Evolutionary conservation across 169 alveolate genomes (phyloP), one percentile per base, ranked within the genome.

Genomic region (Plasmodium fragile): DNA sequence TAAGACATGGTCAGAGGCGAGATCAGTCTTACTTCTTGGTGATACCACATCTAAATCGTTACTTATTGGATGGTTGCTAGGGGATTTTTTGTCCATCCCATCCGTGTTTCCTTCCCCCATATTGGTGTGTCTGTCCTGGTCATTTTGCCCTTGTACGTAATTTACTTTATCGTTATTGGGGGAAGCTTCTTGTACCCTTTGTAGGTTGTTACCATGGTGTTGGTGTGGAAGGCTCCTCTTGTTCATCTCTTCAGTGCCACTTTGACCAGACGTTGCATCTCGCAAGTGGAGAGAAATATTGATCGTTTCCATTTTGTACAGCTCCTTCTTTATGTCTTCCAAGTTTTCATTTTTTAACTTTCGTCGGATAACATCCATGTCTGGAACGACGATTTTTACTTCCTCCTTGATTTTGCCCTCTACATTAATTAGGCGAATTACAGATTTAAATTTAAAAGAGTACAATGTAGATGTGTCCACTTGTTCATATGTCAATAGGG

Each of bases 401-500:
- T 89, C 94, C 81, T 45, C 87, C 5, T 5, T 30, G 32, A 34
- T 6, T 1, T 32, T 16, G 8, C 52, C 75, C 16, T 65, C 53
- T 16, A 79, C 39, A 65, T 89, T 89, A 43, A 89, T 89, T 25
- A 89, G 49, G 34, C 94, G 71, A 41, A 89, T 28, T 65, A 89
- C 55, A 0, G 83, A 32, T 34, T 53, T 32, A 41, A 55, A 89
- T 41, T 89, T 77, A 10, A 41, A 65, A 1, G 36, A n/a, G 43
- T 1, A 79, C 4, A 79, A 30, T 34, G 41, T 80, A 59, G 30
- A 25, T 32, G 45, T 39, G 13, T 39, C 11, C 8, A 34, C 25
- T 10, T 89, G 43, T 4, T 89, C 94, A 78, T 89, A 89, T 16
- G 94, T 89, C 32, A 89, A 65, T 22, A 89, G 13, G 10, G 94